Evolutionary conservation across 495 filamentous ascomycete genomes (phyloP).

Genomic region (Chaetomium tenue): DNA sequence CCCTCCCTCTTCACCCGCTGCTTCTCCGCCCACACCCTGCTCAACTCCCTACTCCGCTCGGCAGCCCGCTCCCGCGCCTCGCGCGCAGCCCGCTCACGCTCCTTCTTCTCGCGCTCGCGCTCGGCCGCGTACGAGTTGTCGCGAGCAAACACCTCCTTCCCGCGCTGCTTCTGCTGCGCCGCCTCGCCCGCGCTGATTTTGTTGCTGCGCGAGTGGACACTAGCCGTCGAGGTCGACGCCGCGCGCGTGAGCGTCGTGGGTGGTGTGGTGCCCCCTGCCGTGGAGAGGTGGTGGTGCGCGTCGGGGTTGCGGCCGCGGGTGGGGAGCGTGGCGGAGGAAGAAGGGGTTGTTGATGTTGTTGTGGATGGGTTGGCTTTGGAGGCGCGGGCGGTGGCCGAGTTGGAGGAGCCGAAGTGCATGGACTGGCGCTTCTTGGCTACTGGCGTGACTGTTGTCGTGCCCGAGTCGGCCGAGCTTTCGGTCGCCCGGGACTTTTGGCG

Average conservation of each 20-base stretch:
- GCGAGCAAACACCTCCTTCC: conserved; percentile 61
- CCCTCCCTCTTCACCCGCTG: conserved; percentile 42
- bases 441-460: conserved; percentile 10
- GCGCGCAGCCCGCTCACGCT: conserved; percentile 57
- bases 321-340: not conserved
- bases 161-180: conserved; percentile 52
- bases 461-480: conserved; percentile 24
- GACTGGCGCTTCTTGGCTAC: conserved; percentile 26
- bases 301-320: conserved; percentile 22
- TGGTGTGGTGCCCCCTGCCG: too few species aligned
- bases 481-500: conserved; percentile 40
- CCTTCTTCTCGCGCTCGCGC: conserved; percentile 52
- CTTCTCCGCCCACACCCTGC: conserved; percentile 70
- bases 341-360: conserved; percentile 6
- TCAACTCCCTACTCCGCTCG: conserved; percentile 60
- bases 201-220: conserved; percentile 24
- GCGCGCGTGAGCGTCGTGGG: conserved; percentile 18
- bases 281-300: too few species aligned
- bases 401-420: conserved; percentile 11
- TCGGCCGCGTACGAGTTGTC: conserved; percentile 51
- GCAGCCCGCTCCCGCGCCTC: conserved; percentile 62
- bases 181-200: conserved; percentile 48
- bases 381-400: not conserved
- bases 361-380: not conserved
- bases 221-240: conserved; percentile 42